Conservation (phyloP, 164 flowering plant species). For the Macadamia tetraphylla region DNA sequence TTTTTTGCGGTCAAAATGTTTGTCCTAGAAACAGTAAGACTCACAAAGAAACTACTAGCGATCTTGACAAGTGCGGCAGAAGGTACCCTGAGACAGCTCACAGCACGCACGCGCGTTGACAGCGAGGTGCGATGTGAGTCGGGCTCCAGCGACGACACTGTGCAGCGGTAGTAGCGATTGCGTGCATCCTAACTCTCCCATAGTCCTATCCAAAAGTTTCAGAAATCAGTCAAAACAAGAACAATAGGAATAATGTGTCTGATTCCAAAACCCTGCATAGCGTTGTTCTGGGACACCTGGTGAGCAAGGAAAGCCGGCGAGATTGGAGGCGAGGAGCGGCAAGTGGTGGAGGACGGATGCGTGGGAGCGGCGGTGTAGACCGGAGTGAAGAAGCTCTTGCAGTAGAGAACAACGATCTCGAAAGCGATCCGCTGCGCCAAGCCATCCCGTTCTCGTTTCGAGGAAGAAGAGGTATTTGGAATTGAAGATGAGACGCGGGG, state of each 20-base stretch:
- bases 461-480: too few relatives aligned
- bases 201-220: constrained; percentile 30
- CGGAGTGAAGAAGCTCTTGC: background rate
- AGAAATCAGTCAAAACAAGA: background rate
- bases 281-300: constrained; percentile 31
- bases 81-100: constrained; percentile 96
- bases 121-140: constrained; percentile 65
- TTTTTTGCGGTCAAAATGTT: background rate
- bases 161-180: constrained; percentile 73
- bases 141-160: constrained; percentile 28
- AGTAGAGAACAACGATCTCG: background rate
- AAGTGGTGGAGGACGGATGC: constrained; percentile 49
- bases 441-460: background rate
- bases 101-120: constrained; percentile 59
- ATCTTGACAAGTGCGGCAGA: constrained; percentile 93
- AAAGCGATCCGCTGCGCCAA: background rate
- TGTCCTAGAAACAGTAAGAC: constrained; percentile 51
- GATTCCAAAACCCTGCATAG: background rate
- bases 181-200: constrained; percentile 64
- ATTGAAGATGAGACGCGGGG: too few relatives aligned
- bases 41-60: constrained; percentile 90
- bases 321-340: constrained; percentile 43
- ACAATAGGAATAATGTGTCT: background rate
- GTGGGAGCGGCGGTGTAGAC: constrained; percentile 27
- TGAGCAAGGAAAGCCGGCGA: constrained; percentile 47